phyloP scores from a whole-genome alignment of 768 basidiomycete species.

The Tulasnella sp. region DNA sequence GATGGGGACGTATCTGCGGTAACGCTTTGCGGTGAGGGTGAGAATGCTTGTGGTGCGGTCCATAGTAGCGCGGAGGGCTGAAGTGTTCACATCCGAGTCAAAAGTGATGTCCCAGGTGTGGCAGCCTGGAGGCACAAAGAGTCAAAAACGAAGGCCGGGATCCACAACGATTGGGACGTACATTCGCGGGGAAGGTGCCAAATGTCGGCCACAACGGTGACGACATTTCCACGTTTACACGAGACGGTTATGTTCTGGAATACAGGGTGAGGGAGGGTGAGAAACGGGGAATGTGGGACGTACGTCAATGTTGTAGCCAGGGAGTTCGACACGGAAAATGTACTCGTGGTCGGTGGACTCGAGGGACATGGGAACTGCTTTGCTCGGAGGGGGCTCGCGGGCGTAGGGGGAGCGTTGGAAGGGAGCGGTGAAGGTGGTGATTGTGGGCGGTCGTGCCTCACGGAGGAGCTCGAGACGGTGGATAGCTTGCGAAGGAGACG shows the following conservation, averaged over 20 bases:
- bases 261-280: neutral
- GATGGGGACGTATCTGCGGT: constrained; percentile 12
- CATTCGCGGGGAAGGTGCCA: constrained; percentile 13
- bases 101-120: constrained; percentile 14
- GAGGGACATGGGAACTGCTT: constrained; percentile 6
- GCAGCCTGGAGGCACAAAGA: neutral
- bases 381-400: neutral
- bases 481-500: constrained; percentile 4
- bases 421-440: constrained; percentile 2
- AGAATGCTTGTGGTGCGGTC: constrained; percentile 7
- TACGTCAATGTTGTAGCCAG: constrained; percentile 13
- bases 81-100: constrained; percentile 9
- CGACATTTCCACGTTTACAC: constrained; percentile 11
- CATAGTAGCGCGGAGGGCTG: constrained; percentile 7
- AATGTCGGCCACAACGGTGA: constrained; percentile 10
- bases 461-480: constrained; percentile 12
- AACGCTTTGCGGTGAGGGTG: constrained; percentile 6
- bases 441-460: neutral
- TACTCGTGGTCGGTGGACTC: neutral
- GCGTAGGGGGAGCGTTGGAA: neutral
- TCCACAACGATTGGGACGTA: neutral
- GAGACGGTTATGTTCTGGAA: constrained; percentile 11
- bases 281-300: neutral
- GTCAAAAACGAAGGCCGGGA: neutral
- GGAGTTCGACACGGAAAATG: constrained; percentile 10